Conservation (phyloP, 192 early-diverging fungal species). For the Kappamyces sp. region DNA sequence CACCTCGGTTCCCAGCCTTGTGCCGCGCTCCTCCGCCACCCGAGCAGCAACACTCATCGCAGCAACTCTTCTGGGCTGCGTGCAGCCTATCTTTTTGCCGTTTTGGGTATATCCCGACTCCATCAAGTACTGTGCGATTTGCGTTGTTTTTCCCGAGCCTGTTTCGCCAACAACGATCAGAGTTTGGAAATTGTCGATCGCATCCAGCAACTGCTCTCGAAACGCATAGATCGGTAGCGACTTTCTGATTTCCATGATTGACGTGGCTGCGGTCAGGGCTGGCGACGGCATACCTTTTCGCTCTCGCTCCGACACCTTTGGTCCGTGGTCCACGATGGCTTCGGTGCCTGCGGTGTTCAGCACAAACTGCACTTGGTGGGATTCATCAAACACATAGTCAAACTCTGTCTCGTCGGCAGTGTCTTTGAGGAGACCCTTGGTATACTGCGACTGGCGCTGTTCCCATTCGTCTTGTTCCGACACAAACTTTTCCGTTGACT, state of each 20-base stretch:
- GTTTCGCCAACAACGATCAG: conserved; percentile 97
- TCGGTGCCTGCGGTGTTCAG: conserved; percentile 52
- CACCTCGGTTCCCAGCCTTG: conserved; percentile 85
- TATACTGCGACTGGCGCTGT: conserved; percentile 49
- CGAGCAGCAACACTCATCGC: conserved; percentile 97
- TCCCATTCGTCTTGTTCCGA: conserved; percentile 95
- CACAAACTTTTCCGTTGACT: conserved; percentile 51
- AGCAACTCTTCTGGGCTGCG: conserved; percentile 95
- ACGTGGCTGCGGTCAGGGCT: conserved; percentile 34
- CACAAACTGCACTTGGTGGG: conserved; percentile 84
- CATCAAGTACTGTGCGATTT: conserved; percentile 92
- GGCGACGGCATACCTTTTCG: conserved; percentile 46
- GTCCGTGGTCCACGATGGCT: conserved; percentile 20
- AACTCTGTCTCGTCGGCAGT: conserved; percentile 61
- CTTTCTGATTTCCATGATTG: conserved; percentile 68
- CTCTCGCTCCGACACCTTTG: conserved; percentile 52
- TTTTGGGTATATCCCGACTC: conserved; percentile 91
- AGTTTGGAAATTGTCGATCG: conserved; percentile 78
- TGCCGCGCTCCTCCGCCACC: conserved; percentile 95
- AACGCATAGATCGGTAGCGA: conserved; percentile 90
- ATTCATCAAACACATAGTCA: conserved; percentile 91
- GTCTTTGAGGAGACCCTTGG: conserved; percentile 48
- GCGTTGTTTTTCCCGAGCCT: conserved; percentile 98
- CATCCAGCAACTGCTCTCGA: conserved; percentile 74
- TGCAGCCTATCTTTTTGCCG: conserved; percentile 86